Evolutionary conservation across 2,329 filamentous ascomycete species (phyloP).

Genomic region (Intubia oerlemansii): DNA sequence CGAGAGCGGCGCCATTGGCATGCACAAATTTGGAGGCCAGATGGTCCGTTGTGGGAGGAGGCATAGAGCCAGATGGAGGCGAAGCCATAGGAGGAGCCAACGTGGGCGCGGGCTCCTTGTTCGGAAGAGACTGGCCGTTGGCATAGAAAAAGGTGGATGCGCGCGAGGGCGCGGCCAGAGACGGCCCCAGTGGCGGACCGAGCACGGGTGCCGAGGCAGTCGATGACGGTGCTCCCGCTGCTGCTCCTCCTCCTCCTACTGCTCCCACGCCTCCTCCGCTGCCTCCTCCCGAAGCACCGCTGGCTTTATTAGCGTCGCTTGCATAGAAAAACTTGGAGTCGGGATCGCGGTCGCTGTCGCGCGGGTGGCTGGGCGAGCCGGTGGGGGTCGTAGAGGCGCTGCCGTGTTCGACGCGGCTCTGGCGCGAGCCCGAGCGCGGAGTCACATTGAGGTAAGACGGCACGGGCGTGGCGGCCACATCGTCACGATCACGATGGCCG

Average conservation of each 20-base stretch:
- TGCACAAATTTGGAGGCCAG: slow-evolving; percentile 50
- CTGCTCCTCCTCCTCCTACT: too few species aligned
- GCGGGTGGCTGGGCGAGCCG: slow-evolving; percentile 32
- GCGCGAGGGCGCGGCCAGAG: slow-evolving; percentile 15
- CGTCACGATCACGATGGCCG: too few species aligned
- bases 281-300: background rate
- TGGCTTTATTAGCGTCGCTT: slow-evolving; percentile 35
- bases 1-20: slow-evolving; percentile 33
- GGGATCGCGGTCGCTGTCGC: slow-evolving; percentile 10
- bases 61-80: background rate
- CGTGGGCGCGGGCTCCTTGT: background rate
- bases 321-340: slow-evolving; percentile 82
- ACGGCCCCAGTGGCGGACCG: background rate
- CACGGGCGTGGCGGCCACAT: slow-evolving; percentile 25
- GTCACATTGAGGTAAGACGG: slow-evolving; percentile 46
- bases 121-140: slow-evolving; percentile 22
- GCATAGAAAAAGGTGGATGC: slow-evolving; percentile 23
- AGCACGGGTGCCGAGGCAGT: background rate
- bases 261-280: too few species aligned
- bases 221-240: slow-evolving; percentile 1
- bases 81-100: too few species aligned
- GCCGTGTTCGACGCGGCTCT: slow-evolving; percentile 49
- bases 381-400: slow-evolving; percentile 44
- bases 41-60: slow-evolving; percentile 5
- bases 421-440: slow-evolving; percentile 55